Evolutionary conservation across 1,284 basidiomycete genomes (phyloP), one percentile per base, ranked within the genome.

Genomic region (Athelia sp.): DNA sequence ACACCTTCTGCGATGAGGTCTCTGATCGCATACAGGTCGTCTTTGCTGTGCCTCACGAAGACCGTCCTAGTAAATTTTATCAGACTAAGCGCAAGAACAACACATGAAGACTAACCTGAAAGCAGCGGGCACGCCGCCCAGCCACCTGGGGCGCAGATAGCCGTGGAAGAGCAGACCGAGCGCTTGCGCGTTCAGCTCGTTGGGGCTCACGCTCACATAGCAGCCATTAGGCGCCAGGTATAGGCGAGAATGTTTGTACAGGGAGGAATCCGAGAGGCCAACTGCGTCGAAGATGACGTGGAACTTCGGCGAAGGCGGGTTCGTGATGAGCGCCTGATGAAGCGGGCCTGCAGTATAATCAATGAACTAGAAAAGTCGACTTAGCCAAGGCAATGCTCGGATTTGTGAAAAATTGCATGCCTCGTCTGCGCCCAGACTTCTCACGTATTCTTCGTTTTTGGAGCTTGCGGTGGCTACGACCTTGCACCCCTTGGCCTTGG

Each of bases 301-400:
- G 49, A 69, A 78, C 52, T 67, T 72, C 1, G 68, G 60, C 0
- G 65, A 58, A 2, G 69, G 70, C 1, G 68, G 61, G 34, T 71
- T 60, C 11, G 63, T 57, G 3, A 56, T 48, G 4, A 84, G 66
- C 35, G 72, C 66, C 50, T 72, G 60, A 18, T 68, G 63, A 1
- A 83, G 59, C 8, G 76, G 67, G n/a, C 63, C 63, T 14, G 68
- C 65, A 1, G 73, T 78, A 52, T 88, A 87, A 59, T 86, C 81
- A 38, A 86, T 68, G 46, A 80, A 75, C 69, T 76, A 45, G n/a
- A 4, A 42, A 45, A n/a, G n/a, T n/a, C n/a, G n/a, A n/a, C n/a
- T n/a, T n/a, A n/a, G n/a, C n/a, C n/a, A n/a, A n/a, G n/a, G n/a
- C n/a, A n/a, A n/a, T n/a, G n/a, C n/a, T n/a, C n/a, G n/a, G n/a